A percentile compares a stretch with the other conserved stretches of the same genome.
Conservation (phyloP, 495 filamentous ascomycete species). For the Wilcoxina mikolae region DNA sequence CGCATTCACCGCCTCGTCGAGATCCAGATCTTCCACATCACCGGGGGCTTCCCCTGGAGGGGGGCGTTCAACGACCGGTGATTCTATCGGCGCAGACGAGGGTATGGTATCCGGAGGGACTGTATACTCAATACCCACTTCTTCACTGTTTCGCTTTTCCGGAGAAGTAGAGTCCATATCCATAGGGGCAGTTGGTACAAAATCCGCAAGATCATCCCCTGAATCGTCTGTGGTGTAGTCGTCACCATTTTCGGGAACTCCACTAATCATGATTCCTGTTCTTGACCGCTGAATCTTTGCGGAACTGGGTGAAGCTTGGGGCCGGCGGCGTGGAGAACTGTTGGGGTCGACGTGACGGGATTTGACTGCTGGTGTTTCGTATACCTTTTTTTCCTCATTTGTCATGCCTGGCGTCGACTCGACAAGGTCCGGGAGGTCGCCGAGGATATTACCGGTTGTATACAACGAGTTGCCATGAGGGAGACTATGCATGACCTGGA, state of each 20-base stretch:
- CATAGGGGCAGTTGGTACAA: neutral
- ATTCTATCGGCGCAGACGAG: too few relatives aligned
- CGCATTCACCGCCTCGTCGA: neutral
- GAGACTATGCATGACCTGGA: slow-evolving; percentile 3
- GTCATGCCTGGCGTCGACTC: too few relatives aligned
- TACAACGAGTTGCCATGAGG: neutral
- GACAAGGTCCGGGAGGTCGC: too few relatives aligned
- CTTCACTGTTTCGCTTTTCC: too few relatives aligned
- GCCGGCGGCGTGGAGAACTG: slow-evolving; percentile 15
- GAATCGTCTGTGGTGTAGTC: slow-evolving; percentile 6
- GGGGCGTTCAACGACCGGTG: too few relatives aligned
- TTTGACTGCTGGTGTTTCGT: slow-evolving; percentile 21
- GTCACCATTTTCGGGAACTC: neutral
- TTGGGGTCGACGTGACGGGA: slow-evolving; percentile 23
- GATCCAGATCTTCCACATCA: neutral
- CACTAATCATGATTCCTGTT: neutral
- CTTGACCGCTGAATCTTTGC: neutral
- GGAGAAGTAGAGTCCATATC: too few relatives aligned
- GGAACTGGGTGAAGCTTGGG: slow-evolving; percentile 1
- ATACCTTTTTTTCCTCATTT: slow-evolving; percentile 5
- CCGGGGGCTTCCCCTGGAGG: too few relatives aligned
- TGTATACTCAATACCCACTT: too few relatives aligned
- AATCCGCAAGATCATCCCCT: neutral
- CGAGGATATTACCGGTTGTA: too few relatives aligned
- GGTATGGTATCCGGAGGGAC: too few relatives aligned